Evolutionary conservation across 257 asterid genomes (phyloP), one percentile per base, ranked within the genome.

Genomic region (Scutellaria galericulata): DNA sequence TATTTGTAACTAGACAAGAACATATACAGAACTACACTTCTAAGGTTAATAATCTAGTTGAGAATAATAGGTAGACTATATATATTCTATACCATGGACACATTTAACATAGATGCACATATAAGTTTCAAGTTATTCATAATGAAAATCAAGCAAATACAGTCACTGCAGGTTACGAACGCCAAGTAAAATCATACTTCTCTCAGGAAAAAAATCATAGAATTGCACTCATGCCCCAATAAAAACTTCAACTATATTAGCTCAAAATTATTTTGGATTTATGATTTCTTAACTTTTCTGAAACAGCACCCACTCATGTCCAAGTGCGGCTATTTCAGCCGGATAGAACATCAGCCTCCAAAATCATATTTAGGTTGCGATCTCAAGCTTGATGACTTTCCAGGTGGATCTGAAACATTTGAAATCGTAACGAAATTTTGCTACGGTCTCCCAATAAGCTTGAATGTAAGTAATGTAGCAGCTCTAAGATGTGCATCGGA

Each of bases 401-500:
- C 98, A 7, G 97, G 97, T 4, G 98, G 97, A 58, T 48, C 96
- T 40, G 89, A 90, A 64, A 78, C 90, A 66, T 92, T 90, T 60
- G 97, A 83, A 70, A 70, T 64, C 41, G 70, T 86, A 56, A 65
- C 86, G 64, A 90, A 81, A 64, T 92, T 88, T 51, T 90, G 97
- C 70, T 92, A 88, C 6, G 87, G 92, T 22, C 77, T 86, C 60
- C 89, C 87, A 7, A 75, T 88, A 68, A 76, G 76, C 77, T 75
- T 92, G 64, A 87, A 75, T 41, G 84, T 87, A 6, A 74, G 75
- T 31, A 92, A 88, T 35, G 83, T 90, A 41, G 96, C 95, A 5
- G 85, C 89, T 35, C 61, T 88, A 20, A 81, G 98, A 82, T 90
- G 98, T 64, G 98, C 87, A 52, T 82, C 98, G 13, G 98, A 92